Base-by-base conservation (phyloP, 345 rosid species). In the Lenwebbia sp. region DNA sequence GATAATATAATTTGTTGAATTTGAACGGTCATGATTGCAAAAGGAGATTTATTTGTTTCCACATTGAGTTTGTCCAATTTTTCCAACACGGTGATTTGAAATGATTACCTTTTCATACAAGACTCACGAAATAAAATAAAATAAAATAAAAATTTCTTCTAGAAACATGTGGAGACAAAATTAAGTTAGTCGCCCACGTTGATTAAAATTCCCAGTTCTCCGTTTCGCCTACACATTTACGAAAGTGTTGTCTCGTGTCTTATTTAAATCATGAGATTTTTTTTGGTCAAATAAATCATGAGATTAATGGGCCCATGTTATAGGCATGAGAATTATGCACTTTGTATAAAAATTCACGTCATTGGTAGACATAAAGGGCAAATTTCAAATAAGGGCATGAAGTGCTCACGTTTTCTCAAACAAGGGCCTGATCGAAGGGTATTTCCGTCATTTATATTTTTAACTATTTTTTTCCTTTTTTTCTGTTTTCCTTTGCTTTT, bases 241-340 rank as follows among this genome's bases (percentile, higher is more conserved):
- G 1, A 0, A 28, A 60, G 21, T 28, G 13, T 6, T 1, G 74
- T 0, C 37, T 58, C 70, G 62, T 56, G 4, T 2, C 33, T 58
- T 58, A 58, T 58, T 58, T 5, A n/a, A 58, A 58, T 0, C 9
- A n/a, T 13, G 70, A 62, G 11, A 28, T 60, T 14, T 40, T 40
- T 40, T 40, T 40, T 40, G 2, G 40, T 40, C 40, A 4, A 40
- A 40, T 5, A n/a, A 58, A 58, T 0, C 21, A n/a, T 13, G 74
- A 30, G 12, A 30, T 62, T 15, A 30, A 62, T 15, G 22, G 37
- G 41, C 5, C 0, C 3, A 3, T 2, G 11, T 30, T 30, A 62
- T 10, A 15, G 11, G 75, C 41, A 14, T 0, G 75, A 28, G 40
- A 33, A 17, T 33, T 9, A 33, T 8, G 25, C 78, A 9, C 44